These are phyloP conservation scores for Mycena chlorophos DNA, from an alignment of 768 basidiomycete species.

Conservation along the genomic window DNA sequence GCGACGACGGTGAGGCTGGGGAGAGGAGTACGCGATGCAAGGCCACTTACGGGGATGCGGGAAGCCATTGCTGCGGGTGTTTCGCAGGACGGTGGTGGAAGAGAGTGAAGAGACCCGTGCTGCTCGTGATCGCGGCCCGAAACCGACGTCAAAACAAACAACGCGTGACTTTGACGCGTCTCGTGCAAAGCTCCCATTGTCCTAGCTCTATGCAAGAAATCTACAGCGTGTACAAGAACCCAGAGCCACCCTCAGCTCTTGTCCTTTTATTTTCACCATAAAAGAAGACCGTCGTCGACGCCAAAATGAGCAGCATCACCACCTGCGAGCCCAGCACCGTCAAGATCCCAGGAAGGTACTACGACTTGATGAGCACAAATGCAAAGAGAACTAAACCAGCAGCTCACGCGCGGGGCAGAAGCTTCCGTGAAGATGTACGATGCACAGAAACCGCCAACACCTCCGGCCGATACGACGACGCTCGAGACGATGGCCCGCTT, in stretches of 20 bases:
- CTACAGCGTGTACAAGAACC: conserved; percentile 44
- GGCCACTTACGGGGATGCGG: conserved; percentile 10
- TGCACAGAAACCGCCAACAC: conserved; percentile 50
- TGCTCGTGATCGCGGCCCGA: background rate
- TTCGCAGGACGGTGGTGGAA: background rate
- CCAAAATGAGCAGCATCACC: conserved; percentile 42
- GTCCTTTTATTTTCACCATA: conserved; percentile 36
- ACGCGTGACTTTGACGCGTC: too few relatives aligned
- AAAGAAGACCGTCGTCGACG: conserved; percentile 40
- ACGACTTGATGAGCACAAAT: background rate
- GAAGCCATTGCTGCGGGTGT: conserved; percentile 13
- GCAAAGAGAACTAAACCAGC: background rate
- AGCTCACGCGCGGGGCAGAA: conserved; percentile 36
- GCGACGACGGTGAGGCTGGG: background rate
- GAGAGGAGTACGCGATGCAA: background rate
- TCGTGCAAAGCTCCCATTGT: too few relatives aligned
- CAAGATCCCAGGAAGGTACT: conserved; percentile 48
- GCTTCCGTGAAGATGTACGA: conserved; percentile 48
- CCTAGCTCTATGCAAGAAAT: too few relatives aligned
- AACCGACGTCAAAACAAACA: background rate
- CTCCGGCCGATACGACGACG: conserved; percentile 47
- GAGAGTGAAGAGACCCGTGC: background rate
- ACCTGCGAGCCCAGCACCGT: conserved; percentile 47
- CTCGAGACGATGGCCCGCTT: conserved; percentile 52
- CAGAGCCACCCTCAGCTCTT: conserved; percentile 34